These are phyloP conservation scores for Tulasnella sp. DNA, from an alignment of 768 basidiomycete genomes.

Conservation along the genomic window DNA sequence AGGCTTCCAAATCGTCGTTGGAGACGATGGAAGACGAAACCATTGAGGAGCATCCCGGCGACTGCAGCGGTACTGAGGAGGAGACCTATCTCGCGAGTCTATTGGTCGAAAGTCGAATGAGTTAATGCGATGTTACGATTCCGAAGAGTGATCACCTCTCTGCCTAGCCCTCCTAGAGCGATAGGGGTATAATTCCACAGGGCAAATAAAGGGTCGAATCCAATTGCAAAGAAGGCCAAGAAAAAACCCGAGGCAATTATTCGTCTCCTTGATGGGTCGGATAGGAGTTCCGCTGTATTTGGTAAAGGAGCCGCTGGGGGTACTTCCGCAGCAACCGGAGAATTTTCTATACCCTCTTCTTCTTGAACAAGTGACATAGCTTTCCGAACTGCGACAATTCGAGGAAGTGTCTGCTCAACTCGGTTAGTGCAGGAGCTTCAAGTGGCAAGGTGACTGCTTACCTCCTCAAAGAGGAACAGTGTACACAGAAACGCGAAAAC, in stretches of 20 bases:
- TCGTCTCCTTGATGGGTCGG: conserved; percentile 24
- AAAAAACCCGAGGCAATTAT: conserved; percentile 34
- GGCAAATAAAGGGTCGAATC: conserved; percentile 64
- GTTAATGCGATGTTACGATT: not conserved
- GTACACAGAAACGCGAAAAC: conserved; percentile 23
- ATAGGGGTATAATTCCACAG: conserved; percentile 64
- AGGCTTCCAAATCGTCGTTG: conserved; percentile 5
- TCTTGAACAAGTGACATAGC: not conserved
- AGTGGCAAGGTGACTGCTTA: not conserved
- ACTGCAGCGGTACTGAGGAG: not conserved
- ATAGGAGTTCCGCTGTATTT: not conserved
- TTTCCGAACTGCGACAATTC: not conserved
- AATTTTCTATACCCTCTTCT: not conserved
- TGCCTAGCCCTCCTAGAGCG: conserved; percentile 55
- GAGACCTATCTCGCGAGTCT: conserved; percentile 17
- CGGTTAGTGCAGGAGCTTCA: not conserved
- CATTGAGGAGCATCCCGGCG: conserved; percentile 9
- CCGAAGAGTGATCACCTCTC: conserved; percentile 41
- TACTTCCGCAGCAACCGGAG: not conserved
- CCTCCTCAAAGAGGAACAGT: conserved; percentile 28
- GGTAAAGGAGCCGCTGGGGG: not conserved
- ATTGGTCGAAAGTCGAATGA: not conserved
- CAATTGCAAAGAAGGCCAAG: conserved; percentile 47
- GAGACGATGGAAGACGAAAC: conserved; percentile 14
- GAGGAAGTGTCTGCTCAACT: not conserved